These are phyloP conservation scores for Pholiota microspora DNA, from an alignment of 768 basidiomycete species.

Conservation along the genomic window DNA sequence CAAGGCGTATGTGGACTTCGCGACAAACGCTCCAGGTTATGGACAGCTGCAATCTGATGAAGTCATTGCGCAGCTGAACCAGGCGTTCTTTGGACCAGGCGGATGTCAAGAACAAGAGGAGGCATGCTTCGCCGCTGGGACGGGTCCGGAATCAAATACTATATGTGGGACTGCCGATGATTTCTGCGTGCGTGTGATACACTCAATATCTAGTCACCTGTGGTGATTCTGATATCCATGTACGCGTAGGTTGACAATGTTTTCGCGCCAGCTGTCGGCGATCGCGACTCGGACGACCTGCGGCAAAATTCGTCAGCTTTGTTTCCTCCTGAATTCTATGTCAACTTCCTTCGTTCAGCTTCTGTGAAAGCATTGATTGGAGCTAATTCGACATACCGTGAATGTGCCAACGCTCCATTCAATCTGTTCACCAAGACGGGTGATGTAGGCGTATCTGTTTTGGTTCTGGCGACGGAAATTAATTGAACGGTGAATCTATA, in stretches of 20 bases:
- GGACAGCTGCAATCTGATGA: conserved; percentile 53
- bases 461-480: background rate
- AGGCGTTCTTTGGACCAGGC: conserved; percentile 41
- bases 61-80: conserved; percentile 45
- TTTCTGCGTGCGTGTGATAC: conserved; percentile 44
- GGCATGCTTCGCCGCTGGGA: conserved; percentile 57
- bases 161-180: conserved; percentile 52
- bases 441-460: conserved; percentile 39
- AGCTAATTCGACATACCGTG: conserved; percentile 44
- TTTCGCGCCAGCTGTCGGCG: conserved; percentile 47
- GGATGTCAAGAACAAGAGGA: conserved; percentile 57
- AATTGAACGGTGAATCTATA: conserved; percentile 15
- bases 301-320: conserved; percentile 49
- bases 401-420: conserved; percentile 46
- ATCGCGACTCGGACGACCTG: conserved; percentile 55
- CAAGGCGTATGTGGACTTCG: conserved; percentile 58
- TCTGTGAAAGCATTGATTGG: conserved; percentile 46
- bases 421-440: conserved; percentile 47
- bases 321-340: conserved; percentile 59
- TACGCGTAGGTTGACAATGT: conserved; percentile 40
- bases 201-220: background rate
- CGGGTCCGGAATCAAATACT: conserved; percentile 38
- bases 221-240: background rate
- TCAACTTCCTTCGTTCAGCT: conserved; percentile 39
- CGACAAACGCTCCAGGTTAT: conserved; percentile 62